These are phyloP conservation scores for Collybia mongolica DNA, from an alignment of 768 basidiomycete species.

Conservation along the genomic window DNA sequence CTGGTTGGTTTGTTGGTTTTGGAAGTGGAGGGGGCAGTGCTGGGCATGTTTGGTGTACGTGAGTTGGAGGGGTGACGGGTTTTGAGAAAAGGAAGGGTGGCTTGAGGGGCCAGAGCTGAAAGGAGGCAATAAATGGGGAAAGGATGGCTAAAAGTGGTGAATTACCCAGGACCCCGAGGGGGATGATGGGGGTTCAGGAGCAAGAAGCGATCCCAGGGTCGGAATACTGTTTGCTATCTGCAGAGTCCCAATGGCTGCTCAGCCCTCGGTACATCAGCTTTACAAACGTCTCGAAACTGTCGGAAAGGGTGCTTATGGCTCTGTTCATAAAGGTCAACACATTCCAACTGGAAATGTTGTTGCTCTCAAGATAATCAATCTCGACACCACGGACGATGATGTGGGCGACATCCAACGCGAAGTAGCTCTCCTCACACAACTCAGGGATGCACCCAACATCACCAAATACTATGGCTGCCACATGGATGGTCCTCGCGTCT, in stretches of 20 bases:
- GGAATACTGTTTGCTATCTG: not conserved
- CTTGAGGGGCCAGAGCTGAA: too few species aligned
- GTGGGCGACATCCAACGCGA: slow-evolving; percentile 96
- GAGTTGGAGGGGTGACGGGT: too few species aligned
- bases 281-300: slow-evolving; percentile 88
- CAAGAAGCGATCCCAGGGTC: too few species aligned
- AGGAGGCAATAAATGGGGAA: too few species aligned
- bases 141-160: too few species aligned
- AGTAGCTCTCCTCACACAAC: slow-evolving; percentile 86
- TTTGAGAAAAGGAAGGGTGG: too few species aligned
- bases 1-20: slow-evolving; percentile 31
- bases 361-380: slow-evolving; percentile 98
- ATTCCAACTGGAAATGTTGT: slow-evolving; percentile 84
- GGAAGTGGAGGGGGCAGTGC: too few species aligned
- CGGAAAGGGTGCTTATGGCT: slow-evolving; percentile 94
- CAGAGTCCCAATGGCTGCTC: slow-evolving; percentile 29
- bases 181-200: too few species aligned
- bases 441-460: slow-evolving; percentile 87
- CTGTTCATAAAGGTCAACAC: slow-evolving; percentile 90
- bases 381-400: slow-evolving; percentile 96
- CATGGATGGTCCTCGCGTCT: slow-evolving; percentile 92
- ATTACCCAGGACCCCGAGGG: too few species aligned
- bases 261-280: slow-evolving; percentile 72
- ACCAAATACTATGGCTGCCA: slow-evolving; percentile 97
- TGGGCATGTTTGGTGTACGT: too few species aligned